Evolutionary conservation across 371 early-diverging fungal genomes (phyloP).

Genomic region (Chytridiales sp.): DNA sequence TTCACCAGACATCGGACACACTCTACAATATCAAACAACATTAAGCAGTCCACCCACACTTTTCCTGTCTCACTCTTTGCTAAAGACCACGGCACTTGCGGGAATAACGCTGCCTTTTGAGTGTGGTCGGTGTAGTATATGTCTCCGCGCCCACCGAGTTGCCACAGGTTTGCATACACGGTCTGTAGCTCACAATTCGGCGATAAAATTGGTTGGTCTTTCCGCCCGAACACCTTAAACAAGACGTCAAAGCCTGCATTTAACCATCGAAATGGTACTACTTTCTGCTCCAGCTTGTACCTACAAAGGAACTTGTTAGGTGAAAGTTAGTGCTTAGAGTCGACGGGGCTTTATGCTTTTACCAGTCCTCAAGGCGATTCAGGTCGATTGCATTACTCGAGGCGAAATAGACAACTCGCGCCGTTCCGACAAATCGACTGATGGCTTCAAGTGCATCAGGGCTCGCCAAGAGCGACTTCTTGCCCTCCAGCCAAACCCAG

Average conservation of each 20-base stretch:
- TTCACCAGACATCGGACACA: too few species aligned
- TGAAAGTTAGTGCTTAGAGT: too few species aligned
- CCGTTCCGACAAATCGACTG: neutral
- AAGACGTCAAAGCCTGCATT: neutral
- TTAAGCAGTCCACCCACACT: neutral
- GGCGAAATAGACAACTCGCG: neutral
- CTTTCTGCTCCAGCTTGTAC: too few species aligned
- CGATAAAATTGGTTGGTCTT: neutral
- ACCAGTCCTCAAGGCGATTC: neutral
- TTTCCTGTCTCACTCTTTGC: neutral
- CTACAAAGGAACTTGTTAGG: too few species aligned
- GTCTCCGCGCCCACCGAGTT: neutral
- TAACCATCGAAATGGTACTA: too few species aligned
- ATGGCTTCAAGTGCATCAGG: neutral
- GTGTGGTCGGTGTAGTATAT: neutral
- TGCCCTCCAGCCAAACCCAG: neutral
- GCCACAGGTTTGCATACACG: neutral
- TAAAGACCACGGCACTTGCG: neutral
- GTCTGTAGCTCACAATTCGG: conserved; percentile 2
- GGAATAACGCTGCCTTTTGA: neutral
- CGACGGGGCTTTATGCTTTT: neutral
- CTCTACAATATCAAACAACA: conserved; percentile 1
- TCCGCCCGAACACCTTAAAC: neutral
- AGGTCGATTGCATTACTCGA: neutral
- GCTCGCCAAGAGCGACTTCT: neutral